Conservation (phyloP, 1,284 basidiomycete species). For the Tilletia horrida region DNA sequence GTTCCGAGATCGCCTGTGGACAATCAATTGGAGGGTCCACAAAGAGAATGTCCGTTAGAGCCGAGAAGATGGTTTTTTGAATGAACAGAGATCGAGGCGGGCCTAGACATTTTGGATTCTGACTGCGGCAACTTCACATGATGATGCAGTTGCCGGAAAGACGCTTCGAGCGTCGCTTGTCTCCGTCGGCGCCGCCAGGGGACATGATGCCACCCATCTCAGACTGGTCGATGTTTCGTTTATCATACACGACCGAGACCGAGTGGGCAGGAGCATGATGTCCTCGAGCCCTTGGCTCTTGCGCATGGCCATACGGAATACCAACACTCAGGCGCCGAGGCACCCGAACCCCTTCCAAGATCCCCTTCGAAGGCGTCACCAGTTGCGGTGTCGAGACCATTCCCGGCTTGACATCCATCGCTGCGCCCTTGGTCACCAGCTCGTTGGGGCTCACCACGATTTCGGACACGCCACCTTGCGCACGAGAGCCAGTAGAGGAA, state of each 20-base stretch:
- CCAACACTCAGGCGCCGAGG: not conserved
- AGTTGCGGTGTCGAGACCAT: conserved; percentile 6
- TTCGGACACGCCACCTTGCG: not conserved
- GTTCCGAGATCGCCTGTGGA: too few relatives aligned
- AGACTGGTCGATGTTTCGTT: conserved; percentile 4
- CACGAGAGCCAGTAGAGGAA: not conserved
- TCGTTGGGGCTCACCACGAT: not conserved
- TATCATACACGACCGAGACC: conserved; percentile 14
- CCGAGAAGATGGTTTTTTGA: too few relatives aligned
- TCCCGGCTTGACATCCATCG: not conserved
- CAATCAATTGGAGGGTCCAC: too few relatives aligned
- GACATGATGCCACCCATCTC: not conserved
- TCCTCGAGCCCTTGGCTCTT: not conserved
- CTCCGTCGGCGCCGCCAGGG: not conserved
- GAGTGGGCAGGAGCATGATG: not conserved
- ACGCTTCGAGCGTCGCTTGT: conserved; percentile 3
- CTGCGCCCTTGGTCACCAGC: not conserved
- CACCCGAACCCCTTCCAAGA: not conserved
- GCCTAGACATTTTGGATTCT: too few relatives aligned
- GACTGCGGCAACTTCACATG: not conserved
- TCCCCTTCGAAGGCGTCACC: not conserved
- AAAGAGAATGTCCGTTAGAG: too few relatives aligned
- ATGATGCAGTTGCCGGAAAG: conserved; percentile 4
- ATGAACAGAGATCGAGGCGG: too few relatives aligned
- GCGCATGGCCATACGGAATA: not conserved